Evolutionary conservation across 2,329 filamentous ascomycete genomes (phyloP).

Genomic region (Lachnum nothofagi): DNA sequence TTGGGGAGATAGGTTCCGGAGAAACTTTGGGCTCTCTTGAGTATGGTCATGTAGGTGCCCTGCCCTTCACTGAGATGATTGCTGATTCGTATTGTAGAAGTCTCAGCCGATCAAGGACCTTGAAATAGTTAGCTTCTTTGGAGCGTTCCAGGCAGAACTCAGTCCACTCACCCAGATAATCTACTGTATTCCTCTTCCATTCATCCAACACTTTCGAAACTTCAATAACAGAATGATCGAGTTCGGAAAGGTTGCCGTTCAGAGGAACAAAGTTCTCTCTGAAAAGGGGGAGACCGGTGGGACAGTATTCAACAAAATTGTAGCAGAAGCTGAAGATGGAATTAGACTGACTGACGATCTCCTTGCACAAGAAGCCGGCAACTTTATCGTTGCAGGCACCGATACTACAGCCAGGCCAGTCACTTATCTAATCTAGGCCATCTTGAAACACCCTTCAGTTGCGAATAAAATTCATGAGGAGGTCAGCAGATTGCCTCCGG

Average conservation of each 20-base stretch:
- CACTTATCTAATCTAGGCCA: conserved; percentile 22
- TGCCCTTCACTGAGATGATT: neutral
- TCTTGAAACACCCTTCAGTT: conserved; percentile 7
- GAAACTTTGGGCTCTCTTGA: conserved; percentile 52
- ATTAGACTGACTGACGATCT: neutral
- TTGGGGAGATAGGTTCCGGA: conserved; percentile 50
- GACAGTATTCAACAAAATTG: conserved; percentile 2
- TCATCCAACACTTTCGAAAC: neutral
- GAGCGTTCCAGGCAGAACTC: conserved; percentile 29
- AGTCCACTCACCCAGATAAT: conserved; percentile 26
- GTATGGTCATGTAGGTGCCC: conserved; percentile 44
- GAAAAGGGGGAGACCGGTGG: neutral
- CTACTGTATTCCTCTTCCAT: conserved; percentile 22
- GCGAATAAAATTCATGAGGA: conserved; percentile 2
- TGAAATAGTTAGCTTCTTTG: conserved; percentile 25
- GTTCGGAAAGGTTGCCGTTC: conserved; percentile 2
- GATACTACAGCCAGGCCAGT: conserved; percentile 39
- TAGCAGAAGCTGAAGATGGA: conserved; percentile 4
- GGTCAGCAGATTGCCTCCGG: neutral
- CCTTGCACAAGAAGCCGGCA: conserved; percentile 6
- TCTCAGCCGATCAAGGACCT: conserved; percentile 37
- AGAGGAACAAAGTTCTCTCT: neutral
- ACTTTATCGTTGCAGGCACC: conserved; percentile 34
- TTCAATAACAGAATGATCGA: neutral
- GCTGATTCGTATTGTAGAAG: neutral